Percentiles rank a stretch among this genome's conserved stretches.
Conservation (phyloP, 305 asterid genomes). For the Stenogyne calaminthoides region DNA sequence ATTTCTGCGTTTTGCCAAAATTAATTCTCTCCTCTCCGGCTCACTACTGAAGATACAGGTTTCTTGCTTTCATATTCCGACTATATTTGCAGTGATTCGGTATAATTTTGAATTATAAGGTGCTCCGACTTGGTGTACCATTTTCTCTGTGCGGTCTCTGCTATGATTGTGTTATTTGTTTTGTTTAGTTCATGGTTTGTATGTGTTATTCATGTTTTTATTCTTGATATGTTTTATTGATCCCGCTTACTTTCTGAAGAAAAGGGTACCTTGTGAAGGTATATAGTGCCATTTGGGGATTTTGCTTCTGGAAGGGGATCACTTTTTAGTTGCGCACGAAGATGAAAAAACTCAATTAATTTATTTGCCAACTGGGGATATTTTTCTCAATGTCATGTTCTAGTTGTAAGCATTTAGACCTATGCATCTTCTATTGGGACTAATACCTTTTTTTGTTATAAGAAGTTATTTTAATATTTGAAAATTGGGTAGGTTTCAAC, state of each 20-base stretch:
- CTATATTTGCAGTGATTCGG: conserved; percentile 5
- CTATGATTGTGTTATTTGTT: not conserved
- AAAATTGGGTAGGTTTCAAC: conserved; percentile 24
- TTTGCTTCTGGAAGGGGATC: conserved; percentile 15
- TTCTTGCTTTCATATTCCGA: conserved; percentile 15
- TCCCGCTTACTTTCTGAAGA: conserved; percentile 23
- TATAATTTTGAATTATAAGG: conserved; percentile 9
- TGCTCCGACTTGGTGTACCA: not conserved
- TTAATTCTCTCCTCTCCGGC: not conserved
- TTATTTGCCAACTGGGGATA: not conserved
- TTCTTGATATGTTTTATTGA: conserved; percentile 14
- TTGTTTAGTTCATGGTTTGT: not conserved
- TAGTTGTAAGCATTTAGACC: not conserved
- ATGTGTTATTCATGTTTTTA: conserved; percentile 23
- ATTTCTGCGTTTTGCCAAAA: conserved; percentile 21
- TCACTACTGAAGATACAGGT: conserved; percentile 12
- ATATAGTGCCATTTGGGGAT: not conserved
- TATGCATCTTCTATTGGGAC: not conserved
- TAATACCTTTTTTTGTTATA: not conserved
- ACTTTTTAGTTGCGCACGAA: not conserved
- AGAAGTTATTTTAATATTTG: not conserved
- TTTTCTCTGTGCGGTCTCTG: conserved; percentile 3
- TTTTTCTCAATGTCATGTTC: not conserved
- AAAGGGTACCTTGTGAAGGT: not conserved
- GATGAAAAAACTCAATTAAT: not conserved